Evolutionary conservation across 1,139 yeast genomes (phyloP).

Genomic region (Magnusiomyces starmeri): DNA sequence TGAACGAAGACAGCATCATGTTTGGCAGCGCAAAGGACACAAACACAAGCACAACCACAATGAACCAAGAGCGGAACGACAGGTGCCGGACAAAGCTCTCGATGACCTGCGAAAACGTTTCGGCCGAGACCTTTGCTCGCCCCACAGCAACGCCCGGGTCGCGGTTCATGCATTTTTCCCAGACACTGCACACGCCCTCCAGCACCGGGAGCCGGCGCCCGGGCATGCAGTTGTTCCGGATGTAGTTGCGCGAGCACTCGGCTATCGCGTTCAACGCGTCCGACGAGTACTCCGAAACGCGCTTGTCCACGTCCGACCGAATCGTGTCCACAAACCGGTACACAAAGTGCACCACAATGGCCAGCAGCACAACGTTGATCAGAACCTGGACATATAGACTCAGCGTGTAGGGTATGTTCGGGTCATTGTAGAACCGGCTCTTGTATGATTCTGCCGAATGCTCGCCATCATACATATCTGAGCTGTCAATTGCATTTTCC

Average conservation of each 20-base stretch:
- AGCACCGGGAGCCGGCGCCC: conserved; percentile 57
- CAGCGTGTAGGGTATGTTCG: conserved; percentile 56
- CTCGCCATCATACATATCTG: background rate
- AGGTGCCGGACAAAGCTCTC: conserved; percentile 72
- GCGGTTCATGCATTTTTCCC: conserved; percentile 82
- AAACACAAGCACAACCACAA: conserved; percentile 42
- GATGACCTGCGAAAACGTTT: conserved; percentile 71
- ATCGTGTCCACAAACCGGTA: conserved; percentile 53
- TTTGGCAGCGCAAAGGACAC: conserved; percentile 9
- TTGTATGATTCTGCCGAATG: background rate
- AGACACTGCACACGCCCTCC: conserved; percentile 59
- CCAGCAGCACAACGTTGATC: conserved; percentile 54
- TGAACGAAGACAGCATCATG: conserved; percentile 9
- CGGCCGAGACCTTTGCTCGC: conserved; percentile 68
- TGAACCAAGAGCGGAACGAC: conserved; percentile 63
- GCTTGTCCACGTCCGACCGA: conserved; percentile 60
- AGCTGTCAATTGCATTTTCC: background rate
- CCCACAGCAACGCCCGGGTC: conserved; percentile 78
- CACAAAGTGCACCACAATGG: conserved; percentile 48
- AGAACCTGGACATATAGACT: conserved; percentile 66
- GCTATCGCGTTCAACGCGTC: conserved; percentile 61
- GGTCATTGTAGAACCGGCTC: conserved; percentile 31
- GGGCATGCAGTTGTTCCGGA: conserved; percentile 60
- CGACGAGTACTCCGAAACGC: conserved; percentile 55
- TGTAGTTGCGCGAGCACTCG: conserved; percentile 61